A percentile compares a stretch with the other conserved stretches of the same genome.
Conservation (phyloP, 257 asterid genomes). For the Misopates orontium region DNA sequence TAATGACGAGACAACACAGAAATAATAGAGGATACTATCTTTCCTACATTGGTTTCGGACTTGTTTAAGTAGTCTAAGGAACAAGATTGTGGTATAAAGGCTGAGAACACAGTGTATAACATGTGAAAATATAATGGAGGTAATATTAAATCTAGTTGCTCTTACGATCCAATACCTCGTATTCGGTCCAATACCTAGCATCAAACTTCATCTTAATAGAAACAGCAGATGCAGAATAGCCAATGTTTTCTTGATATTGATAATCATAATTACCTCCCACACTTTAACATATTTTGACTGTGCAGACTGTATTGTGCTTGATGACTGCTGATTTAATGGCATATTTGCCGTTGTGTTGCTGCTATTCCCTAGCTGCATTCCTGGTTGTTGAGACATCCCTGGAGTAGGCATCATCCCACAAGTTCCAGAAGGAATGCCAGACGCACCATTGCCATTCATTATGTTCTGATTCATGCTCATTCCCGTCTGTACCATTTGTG, state of each 20-base stretch:
- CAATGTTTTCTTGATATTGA: conserved; percentile 4
- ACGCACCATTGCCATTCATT: conserved; percentile 45
- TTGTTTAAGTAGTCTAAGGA: too few species aligned
- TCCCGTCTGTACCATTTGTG: conserved; percentile 76
- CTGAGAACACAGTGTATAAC: too few species aligned
- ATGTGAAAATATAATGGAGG: too few species aligned
- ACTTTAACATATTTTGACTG: conserved; percentile 75
- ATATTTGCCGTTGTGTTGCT: conserved; percentile 52
- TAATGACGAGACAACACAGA: not conserved
- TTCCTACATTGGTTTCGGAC: too few species aligned
- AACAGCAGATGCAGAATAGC: not conserved
- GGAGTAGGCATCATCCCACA: conserved; percentile 82
- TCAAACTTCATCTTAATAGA: too few species aligned
- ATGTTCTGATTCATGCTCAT: conserved; percentile 61
- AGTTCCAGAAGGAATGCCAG: conserved; percentile 42
- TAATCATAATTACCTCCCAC: conserved; percentile 81
- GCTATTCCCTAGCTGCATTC: conserved; percentile 62
- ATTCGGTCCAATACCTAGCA: too few species aligned
- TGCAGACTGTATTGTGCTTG: conserved; percentile 60
- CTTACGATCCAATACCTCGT: too few species aligned
- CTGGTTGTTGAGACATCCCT: conserved; percentile 63
- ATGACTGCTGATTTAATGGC: conserved; percentile 70
- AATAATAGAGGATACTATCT: not conserved
- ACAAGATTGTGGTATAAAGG: too few species aligned
- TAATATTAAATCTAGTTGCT: too few species aligned